phyloP scores from a whole-genome alignment of 23 red algal species.

The Gracilaria caudata region DNA sequence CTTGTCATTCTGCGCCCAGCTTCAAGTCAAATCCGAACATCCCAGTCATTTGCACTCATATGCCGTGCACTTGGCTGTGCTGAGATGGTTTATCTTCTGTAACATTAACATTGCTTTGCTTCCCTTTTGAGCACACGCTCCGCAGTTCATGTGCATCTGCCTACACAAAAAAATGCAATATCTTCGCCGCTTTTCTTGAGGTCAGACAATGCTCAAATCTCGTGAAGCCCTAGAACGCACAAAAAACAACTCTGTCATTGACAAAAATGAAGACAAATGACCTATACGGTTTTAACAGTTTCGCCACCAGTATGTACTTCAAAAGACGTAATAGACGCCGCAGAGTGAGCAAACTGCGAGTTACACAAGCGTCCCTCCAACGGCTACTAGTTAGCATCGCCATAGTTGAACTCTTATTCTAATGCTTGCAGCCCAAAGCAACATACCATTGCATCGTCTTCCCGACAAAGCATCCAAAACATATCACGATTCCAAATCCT shows the following conservation, averaged over 20 bases:
- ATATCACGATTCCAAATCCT: neutral
- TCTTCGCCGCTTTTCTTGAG: too few relatives aligned
- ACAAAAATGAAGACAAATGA: neutral
- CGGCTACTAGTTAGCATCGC: slow-evolving; percentile 10
- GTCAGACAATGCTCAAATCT: too few relatives aligned
- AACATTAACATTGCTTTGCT: too few relatives aligned
- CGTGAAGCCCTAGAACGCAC: too few relatives aligned
- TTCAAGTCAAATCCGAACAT: too few relatives aligned
- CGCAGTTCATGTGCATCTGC: too few relatives aligned
- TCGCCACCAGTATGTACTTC: slow-evolving; percentile 6
- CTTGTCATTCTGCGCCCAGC: too few relatives aligned
- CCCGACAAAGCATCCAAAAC: neutral
- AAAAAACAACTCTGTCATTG: neutral
- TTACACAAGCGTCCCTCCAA: neutral
- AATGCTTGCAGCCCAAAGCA: slow-evolving; percentile 16
- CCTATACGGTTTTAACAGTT: neutral
- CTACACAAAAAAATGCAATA: too few relatives aligned
- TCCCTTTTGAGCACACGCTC: too few relatives aligned
- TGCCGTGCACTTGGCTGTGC: too few relatives aligned
- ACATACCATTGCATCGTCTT: slow-evolving; percentile 4
- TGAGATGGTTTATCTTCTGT: too few relatives aligned
- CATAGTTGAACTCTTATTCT: neutral
- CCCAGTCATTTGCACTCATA: too few relatives aligned
- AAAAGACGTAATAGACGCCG: neutral
- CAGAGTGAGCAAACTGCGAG: neutral